Evolutionary conservation across 495 filamentous ascomycete species (phyloP), one percentile per base, ranked within the genome.

Genomic region (Xylaria flabelliformis): DNA sequence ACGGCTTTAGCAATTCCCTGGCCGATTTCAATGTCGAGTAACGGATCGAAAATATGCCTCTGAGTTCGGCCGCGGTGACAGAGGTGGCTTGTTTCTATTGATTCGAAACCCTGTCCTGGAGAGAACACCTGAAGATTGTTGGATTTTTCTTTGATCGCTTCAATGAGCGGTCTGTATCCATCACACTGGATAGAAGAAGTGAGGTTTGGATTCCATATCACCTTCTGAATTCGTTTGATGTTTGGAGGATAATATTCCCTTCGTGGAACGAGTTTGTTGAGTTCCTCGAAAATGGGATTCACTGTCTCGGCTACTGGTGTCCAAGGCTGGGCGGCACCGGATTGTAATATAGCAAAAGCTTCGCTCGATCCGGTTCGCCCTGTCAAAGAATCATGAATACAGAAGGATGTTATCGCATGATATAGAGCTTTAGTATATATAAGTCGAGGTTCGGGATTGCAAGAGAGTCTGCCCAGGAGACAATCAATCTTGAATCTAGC

Each of bases 351-450:
- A 3, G 75, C 64, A 6, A 93, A 76, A 0, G 83, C 81, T 73
- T 92, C 86, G 67, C 91, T 89, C 0, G 88, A 89, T 0, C 91
- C 91, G 8, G 89, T 92, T 21, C 80, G 80, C 0, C 80, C 76
- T 0, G 89, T 91, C 1, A 92, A 76, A 0, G 81, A 73, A 73
- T 93, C 91, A 0, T 88, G 86, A 0, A 91, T 29, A 26, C 82
- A 81, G 61, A 84, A 89, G 0, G 89, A 88, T 0, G 90, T 92
- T 0, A 87, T 41, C 0, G 90, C 90, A 71, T 92, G 89, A 29
- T 88, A 81, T 46, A 88, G 84, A 32, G 83, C 84, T 63, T 90
- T 88, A 34, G 81, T 83, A 1, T 85, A 83, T 74, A 88, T 73
- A 68, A 89, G 56, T 67, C 75, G 41, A 79, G 75, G 79, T 77